Base-by-base conservation (phyloP, 2,329 filamentous ascomycete genomes). In the Hypoxylon sp. region DNA sequence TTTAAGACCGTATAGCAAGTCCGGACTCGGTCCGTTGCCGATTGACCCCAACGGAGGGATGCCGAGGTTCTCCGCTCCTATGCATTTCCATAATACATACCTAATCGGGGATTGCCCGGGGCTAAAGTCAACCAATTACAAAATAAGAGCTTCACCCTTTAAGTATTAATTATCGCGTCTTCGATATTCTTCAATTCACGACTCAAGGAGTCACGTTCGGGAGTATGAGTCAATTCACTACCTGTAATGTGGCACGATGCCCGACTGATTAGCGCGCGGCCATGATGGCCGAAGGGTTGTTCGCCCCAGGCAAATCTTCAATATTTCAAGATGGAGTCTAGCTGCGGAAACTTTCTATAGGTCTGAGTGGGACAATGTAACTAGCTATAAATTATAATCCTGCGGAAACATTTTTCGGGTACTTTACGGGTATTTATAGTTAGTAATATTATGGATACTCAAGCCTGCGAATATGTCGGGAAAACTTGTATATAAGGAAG, bases 61-160 rank as follows among this genome's bases (percentile, higher is more conserved):
- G 53, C 66, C 66, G 66, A 65, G 61, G 61, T 58, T 68, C 48
- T 68, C 61, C 57, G 61, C 65, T 48, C 33, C 42, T 64, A 40
- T 55, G 31, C 25, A 17, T 13, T 44, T 7, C 3, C 2, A 22
- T 3, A 44, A 10, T 37, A 14, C n/a, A 42, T n/a, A n/a, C n/a
- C n/a, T n/a, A 17, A 44, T 57, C 53, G 42, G 61, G 53, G 4
- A 11, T 44, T 10, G 17, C 11, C 60, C 44, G 51, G 42, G 31
- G 20, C 8, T 49, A 40, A 20, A 48, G 17, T 20, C 6, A 37
- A 11, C 17, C 31, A 46, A 61, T 61, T 40, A 7, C 6, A 61
- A 20, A 30, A 40, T 27, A 27, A n/a, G 11, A 31, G 7, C 17
- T 51, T 33, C 13, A 14, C 5, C 10, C 27, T 48, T 35, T 57